Conservation (phyloP, 305 asterid genomes). For the Ajuga reptans region DNA sequence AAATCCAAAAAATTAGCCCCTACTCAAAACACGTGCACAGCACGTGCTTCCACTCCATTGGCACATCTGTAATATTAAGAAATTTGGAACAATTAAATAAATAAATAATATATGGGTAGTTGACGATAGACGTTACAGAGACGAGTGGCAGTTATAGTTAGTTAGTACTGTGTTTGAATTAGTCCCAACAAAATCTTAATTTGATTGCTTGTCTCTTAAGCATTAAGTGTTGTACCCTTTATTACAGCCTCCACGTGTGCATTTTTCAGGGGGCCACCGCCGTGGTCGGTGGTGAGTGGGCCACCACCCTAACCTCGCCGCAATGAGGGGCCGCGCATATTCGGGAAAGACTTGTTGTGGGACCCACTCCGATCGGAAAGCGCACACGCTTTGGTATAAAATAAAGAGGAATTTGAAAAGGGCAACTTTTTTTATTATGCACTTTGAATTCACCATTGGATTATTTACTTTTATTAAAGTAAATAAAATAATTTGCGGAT, state of each 20-base stretch:
- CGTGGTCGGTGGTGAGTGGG: conserved; percentile 30
- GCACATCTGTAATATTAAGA: conserved; percentile 15
- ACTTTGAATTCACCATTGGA: background rate
- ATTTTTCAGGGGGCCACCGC: background rate
- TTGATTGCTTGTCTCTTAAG: conserved; percentile 14
- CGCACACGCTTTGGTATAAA: conserved; percentile 22
- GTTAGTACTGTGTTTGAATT: conserved; percentile 22
- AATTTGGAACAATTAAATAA: background rate
- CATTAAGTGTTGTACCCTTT: background rate
- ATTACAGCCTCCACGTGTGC: conserved; percentile 20
- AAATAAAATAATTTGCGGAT: too few relatives aligned
- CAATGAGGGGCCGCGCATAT: background rate
- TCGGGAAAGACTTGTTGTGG: background rate
- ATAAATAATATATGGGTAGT: background rate
- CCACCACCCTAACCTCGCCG: conserved; percentile 24
- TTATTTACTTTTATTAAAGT: background rate
- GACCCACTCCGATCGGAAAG: conserved; percentile 17
- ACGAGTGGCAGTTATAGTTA: conserved; percentile 28
- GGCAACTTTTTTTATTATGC: background rate
- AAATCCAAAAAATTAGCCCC: background rate
- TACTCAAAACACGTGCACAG: conserved; percentile 14
- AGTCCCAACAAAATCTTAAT: background rate
- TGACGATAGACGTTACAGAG: conserved; percentile 14
- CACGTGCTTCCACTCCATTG: conserved; percentile 19
- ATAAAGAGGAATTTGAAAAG: background rate